phyloP scores from a whole-genome alignment of 1,139 yeast species.

The Diutina siamensis region DNA sequence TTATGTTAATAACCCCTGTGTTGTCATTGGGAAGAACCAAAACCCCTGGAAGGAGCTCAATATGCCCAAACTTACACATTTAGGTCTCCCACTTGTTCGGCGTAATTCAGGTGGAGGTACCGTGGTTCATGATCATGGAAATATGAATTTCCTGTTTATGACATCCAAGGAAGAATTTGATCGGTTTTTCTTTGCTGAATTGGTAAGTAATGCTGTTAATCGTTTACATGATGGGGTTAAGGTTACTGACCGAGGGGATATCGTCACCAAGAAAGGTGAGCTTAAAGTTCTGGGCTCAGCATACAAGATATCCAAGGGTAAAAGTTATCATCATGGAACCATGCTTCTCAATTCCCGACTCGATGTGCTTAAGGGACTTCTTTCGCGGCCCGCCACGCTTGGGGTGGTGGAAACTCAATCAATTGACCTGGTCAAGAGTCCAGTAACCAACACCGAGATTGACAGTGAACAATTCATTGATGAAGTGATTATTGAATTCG shows the following conservation, averaged over 20 bases:
- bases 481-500: slow-evolving; percentile 35
- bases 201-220: slow-evolving; percentile 43
- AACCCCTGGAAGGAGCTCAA: slow-evolving; percentile 88
- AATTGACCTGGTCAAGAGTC: slow-evolving; percentile 67
- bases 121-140: slow-evolving; percentile 92
- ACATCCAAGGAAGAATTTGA: slow-evolving; percentile 58
- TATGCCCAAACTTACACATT: slow-evolving; percentile 39
- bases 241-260: slow-evolving; percentile 73
- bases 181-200: slow-evolving; percentile 47
- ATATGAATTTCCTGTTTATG: slow-evolving; percentile 77
- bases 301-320: slow-evolving; percentile 70
- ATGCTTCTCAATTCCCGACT: slow-evolving; percentile 70
- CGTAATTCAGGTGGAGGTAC: slow-evolving; percentile 94
- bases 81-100: slow-evolving; percentile 60
- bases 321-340: slow-evolving; percentile 92
- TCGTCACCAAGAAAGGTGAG: slow-evolving; percentile 31
- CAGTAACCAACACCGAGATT: slow-evolving; percentile 54
- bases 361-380: slow-evolving; percentile 40
- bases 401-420: slow-evolving; percentile 47
- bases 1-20: slow-evolving; percentile 73
- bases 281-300: slow-evolving; percentile 85
- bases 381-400: slow-evolving; percentile 37
- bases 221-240: slow-evolving; percentile 14
- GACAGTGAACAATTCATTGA: slow-evolving; percentile 35
- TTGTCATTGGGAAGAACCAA: slow-evolving; percentile 93